Evolutionary conservation across 768 basidiomycete genomes (phyloP), one percentile per base, ranked within the genome.

Genomic region (Mycena rosella): DNA sequence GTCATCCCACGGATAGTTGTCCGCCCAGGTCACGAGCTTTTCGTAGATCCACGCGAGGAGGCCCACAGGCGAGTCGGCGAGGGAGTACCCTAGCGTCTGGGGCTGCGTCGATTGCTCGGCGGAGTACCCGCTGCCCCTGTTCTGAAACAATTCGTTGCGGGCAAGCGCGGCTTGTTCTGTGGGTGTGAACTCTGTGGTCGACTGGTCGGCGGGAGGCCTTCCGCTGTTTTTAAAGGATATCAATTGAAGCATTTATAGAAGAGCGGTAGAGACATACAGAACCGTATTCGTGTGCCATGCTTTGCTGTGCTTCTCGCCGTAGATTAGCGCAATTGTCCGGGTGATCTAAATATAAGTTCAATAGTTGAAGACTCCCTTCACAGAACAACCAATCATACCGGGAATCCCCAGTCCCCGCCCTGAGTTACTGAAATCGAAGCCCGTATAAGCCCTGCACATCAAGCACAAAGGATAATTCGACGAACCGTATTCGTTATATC

Each of bases 31-130:
- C 45, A 76, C 71, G 17, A 79, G 42, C 59, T 82, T 82, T 63
- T 71, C 69, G 52, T 67, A 71, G 17, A 71, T 63, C 69, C 69
- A 71, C 0, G 69, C 69, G 2, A 71, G 73, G 11, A 82, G 57
- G 2, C 84, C 86, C 1, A 80, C 81, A 5, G 85, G 85, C n/a
- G 84, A 85, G 65, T 87, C 85, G 0, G 81, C 74, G 3, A 86
- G 74, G 0, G 75, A 63, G 68, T 87, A 86, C 0, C 83, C 85
- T 17, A 82, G 65, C 1, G 81, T 82, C 63, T 82, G 81, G 1
- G 81, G 81, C 49, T 79, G 75, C 0, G 82, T 82, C 14, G 72
- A 57, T 48, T 82, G 82, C 47, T 74, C 65, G 0, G 36, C 30
- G 42, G 42, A 68, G 55, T 83, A 83, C 2, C 80, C 82, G 2